These are phyloP conservation scores for Wickerhamomyces sydowiorum DNA, from an alignment of 805 yeast species.

Conservation along the genomic window DNA sequence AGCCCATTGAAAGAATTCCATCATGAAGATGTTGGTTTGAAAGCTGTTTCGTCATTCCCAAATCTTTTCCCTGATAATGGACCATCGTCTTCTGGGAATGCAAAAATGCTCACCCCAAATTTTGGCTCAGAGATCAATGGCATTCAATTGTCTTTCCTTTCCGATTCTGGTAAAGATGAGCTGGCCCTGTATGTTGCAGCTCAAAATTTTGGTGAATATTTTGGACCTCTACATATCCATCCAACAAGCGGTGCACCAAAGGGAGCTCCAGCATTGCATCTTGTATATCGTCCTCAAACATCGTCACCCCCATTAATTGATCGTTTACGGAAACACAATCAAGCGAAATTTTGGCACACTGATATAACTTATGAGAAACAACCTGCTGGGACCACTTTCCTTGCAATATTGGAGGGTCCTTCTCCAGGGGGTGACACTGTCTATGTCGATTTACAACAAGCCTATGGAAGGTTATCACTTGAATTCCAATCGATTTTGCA, in stretches of 20 bases:
- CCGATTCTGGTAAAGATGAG: constrained; percentile 36
- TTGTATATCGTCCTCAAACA: constrained; percentile 39
- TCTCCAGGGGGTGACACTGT: constrained; percentile 63
- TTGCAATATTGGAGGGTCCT: constrained; percentile 48
- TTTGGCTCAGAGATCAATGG: constrained; percentile 44
- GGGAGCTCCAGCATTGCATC: constrained; percentile 51
- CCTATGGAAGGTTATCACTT: constrained; percentile 59
- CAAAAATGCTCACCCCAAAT: constrained; percentile 31
- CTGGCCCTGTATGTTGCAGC: constrained; percentile 27
- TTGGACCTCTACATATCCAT: constrained; percentile 54
- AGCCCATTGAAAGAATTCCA: constrained; percentile 4
- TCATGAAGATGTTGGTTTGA: constrained; percentile 6
- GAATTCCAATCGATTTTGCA: constrained; percentile 44
- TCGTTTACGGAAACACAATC: neutral
- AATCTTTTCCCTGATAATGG: constrained; percentile 1
- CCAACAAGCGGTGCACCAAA: constrained; percentile 67
- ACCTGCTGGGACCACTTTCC: constrained; percentile 59
- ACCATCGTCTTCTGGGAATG: constrained; percentile 3
- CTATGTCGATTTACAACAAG: constrained; percentile 55
- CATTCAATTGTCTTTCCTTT: constrained; percentile 33
- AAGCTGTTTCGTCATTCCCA: constrained; percentile 3
- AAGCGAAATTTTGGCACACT: constrained; percentile 43
- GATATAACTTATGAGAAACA: constrained; percentile 63
- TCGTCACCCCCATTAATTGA: constrained; percentile 1
- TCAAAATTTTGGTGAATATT: constrained; percentile 38